Conservation (phyloP, 1,284 basidiomycete genomes). For the Moesziomyces sp. region DNA sequence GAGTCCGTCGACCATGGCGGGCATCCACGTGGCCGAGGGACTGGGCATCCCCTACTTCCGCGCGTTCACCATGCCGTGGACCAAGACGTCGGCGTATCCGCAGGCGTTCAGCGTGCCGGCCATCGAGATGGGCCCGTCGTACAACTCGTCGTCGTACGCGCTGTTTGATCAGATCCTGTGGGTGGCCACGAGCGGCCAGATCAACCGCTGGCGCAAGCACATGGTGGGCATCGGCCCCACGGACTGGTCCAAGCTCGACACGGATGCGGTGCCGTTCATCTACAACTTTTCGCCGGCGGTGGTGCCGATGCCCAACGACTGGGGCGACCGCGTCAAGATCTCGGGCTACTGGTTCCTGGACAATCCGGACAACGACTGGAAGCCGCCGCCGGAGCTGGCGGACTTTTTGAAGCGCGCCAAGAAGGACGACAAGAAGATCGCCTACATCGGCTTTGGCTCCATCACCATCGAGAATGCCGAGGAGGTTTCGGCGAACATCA, state of each 20-base stretch:
- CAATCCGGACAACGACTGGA: conserved; percentile 72
- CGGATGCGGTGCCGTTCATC: conserved; percentile 55
- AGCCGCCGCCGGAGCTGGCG: conserved; percentile 72
- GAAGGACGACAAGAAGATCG: conserved; percentile 71
- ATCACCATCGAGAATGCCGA: conserved; percentile 67
- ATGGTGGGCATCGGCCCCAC: conserved; percentile 54
- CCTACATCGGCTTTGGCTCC: conserved; percentile 67
- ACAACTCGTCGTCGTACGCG: conserved; percentile 56
- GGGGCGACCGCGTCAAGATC: conserved; percentile 55
- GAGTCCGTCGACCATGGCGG: conserved; percentile 59
- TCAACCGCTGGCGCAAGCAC: conserved; percentile 62
- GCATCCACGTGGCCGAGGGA: conserved; percentile 63
- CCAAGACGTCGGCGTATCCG: conserved; percentile 55
- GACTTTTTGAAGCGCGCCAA: conserved; percentile 74
- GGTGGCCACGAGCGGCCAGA: conserved; percentile 57
- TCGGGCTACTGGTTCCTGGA: conserved; percentile 63
- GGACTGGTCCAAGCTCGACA: conserved; percentile 45
- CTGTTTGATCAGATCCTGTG: conserved; percentile 63
- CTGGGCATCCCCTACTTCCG: conserved; percentile 61
- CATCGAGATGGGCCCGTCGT: conserved; percentile 49
- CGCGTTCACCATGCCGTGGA: conserved; percentile 66
- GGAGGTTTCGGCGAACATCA: conserved; percentile 65
- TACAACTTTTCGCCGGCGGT: conserved; percentile 64
- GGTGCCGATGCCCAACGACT: conserved; percentile 60
- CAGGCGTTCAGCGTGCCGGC: conserved; percentile 61